Percentiles rank a stretch among this genome's conserved stretches.
These are phyloP conservation scores for Aspergillus chevalieri DNA, from an alignment of 2,329 filamentous ascomycete genomes.

Conservation along the genomic window DNA sequence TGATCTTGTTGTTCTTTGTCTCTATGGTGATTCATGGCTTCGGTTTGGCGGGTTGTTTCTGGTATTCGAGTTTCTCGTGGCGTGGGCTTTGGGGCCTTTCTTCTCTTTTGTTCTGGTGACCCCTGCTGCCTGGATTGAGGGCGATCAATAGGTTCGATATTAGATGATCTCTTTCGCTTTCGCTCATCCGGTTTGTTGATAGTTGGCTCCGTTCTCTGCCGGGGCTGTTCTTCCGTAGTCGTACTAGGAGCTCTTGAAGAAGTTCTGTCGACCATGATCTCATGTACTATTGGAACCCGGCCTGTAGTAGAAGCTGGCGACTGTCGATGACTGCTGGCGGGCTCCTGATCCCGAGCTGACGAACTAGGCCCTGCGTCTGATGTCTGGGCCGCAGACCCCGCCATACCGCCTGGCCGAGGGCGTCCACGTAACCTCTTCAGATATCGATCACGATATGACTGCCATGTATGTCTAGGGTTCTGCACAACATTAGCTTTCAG, in stretches of 20 bases:
- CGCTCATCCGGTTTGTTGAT: background rate
- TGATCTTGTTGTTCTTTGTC: background rate
- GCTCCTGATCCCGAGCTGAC: background rate
- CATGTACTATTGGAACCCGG: background rate
- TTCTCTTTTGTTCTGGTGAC: background rate
- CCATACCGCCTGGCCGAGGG: slow-evolving; percentile 27
- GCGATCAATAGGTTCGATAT: background rate
- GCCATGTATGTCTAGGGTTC: slow-evolving; percentile 42
- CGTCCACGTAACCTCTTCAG: slow-evolving; percentile 34
- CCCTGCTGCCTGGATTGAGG: background rate
- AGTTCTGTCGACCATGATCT: background rate
- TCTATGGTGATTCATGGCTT: background rate
- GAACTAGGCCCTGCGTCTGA: background rate
- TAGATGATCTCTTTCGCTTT: background rate
- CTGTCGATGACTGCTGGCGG: background rate
- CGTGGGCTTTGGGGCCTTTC: background rate
- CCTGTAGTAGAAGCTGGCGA: background rate
- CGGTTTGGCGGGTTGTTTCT: background rate
- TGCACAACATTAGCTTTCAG: slow-evolving; percentile 11
- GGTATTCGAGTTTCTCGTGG: background rate
- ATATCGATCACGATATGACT: slow-evolving; percentile 47
- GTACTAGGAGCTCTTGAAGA: background rate
- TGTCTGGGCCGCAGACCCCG: background rate
- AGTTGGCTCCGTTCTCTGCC: background rate
- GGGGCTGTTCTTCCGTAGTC: background rate